Evolutionary conservation across 139 green algal species (phyloP), one percentile per base, ranked within the genome.

Genomic region (Closterium sp.): DNA sequence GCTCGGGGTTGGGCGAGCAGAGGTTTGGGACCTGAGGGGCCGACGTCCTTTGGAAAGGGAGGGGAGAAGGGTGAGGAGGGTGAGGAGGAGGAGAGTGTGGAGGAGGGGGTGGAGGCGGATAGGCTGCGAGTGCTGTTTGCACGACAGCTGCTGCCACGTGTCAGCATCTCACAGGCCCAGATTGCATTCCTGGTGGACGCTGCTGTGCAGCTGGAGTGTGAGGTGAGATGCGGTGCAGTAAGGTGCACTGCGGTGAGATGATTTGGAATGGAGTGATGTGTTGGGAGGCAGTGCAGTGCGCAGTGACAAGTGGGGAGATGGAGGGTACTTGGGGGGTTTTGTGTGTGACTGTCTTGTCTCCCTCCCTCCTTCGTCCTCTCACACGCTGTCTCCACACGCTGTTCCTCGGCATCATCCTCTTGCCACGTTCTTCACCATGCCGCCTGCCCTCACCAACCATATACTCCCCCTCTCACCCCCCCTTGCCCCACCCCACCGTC

Each of bases 401-500:
- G n/a, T n/a, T n/a, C n/a, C n/a, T n/a, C n/a, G 2, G 32, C 32
- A 3, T 9, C 38, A 45, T 45, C 38, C 38, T 45, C 38, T 45
- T 9, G 38, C 38, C 38, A 6, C 4, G 2, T 45, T 9, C 38
- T 0, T 9, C 38, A 45, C 38, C 38, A 45, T 6, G 38, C 38
- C 10, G 38, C 38, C 0, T 45, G 38, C 38, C 2, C 38, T 45
- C 38, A 45, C 4, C 38, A 9, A 6, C 38, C 38, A n/a, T 6
- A 45, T 9, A 45, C 38, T 6, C 38, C 2, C 38, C 4, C 4
- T 9, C 38, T 9, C 2, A 2, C 32, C 32, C 32, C 32, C 32
- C 2, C 32, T 96, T 97, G 93, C 97, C 98, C 22, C 97, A 98
- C 38, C 62, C 88, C n/a, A n/a, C n/a, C n/a, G n/a, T n/a, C n/a